phyloP scores from a whole-genome alignment of 352 stramenopile genomes.

The Phytophthora boehmeriae region DNA sequence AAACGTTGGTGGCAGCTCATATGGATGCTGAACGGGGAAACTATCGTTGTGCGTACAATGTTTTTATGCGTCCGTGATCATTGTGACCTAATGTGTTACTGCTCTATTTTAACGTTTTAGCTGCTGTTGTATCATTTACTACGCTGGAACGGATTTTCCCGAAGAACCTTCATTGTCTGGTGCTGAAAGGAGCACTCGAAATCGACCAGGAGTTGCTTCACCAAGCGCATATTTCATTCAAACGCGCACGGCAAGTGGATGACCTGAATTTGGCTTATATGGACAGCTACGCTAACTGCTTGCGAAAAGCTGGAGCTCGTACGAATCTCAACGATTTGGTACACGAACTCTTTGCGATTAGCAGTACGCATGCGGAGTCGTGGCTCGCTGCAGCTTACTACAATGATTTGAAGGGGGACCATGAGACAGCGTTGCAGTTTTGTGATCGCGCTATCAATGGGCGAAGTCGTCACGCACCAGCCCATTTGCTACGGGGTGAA shows the following conservation, averaged over 20 bases:
- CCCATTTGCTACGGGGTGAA: constrained; percentile 65
- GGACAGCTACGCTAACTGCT: constrained; percentile 69
- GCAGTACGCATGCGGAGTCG: constrained; percentile 48
- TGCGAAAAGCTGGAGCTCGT: constrained; percentile 47
- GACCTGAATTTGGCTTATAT: constrained; percentile 65
- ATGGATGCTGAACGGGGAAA: constrained; percentile 51
- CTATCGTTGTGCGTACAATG: constrained; percentile 35
- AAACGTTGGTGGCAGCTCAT: constrained; percentile 61
- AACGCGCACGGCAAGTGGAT: constrained; percentile 65
- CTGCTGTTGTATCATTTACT: constrained; percentile 44
- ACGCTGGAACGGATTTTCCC: constrained; percentile 56
- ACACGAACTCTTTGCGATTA: constrained; percentile 73
- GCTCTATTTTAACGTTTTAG: constrained; percentile 20
- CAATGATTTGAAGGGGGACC: constrained; percentile 74
- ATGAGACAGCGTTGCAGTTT: constrained; percentile 73
- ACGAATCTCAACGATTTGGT: constrained; percentile 72
- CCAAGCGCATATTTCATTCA: constrained; percentile 58
- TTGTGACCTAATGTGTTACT: constrained; percentile 7
- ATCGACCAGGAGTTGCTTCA: constrained; percentile 69
- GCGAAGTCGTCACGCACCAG: constrained; percentile 46
- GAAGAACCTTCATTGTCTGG: constrained; percentile 66
- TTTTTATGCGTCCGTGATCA: not conserved
- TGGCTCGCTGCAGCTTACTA: constrained; percentile 84
- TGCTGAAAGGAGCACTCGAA: constrained; percentile 61
- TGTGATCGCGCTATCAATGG: constrained; percentile 65